These are phyloP conservation scores for Juncus inflexus DNA, from an alignment of 176 grass and related monocot species.

Conservation along the genomic window DNA sequence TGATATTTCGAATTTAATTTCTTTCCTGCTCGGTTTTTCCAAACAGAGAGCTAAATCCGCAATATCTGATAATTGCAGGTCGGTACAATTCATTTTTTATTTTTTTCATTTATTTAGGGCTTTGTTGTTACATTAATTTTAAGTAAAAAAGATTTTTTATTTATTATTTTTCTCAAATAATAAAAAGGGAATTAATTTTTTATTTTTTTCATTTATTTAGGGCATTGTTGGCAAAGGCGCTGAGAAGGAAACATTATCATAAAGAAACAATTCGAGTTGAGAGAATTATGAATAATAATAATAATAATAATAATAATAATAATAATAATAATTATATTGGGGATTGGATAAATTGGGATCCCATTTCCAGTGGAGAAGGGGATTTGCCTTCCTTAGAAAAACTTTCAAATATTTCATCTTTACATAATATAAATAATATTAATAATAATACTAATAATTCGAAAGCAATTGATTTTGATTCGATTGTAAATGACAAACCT, in stretches of 20 bases:
- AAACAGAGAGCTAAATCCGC: slow-evolving; percentile 63
- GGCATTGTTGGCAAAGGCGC: slow-evolving; percentile 47
- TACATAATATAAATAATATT: slow-evolving; percentile 6
- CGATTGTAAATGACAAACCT: slow-evolving; percentile 24
- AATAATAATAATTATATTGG: not conserved
- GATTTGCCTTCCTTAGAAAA: slow-evolving; percentile 37
- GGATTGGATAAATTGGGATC: slow-evolving; percentile 64
- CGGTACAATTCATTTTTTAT: not conserved
- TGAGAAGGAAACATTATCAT: slow-evolving; percentile 89
- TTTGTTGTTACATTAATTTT: too few relatives aligned
- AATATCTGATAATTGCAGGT: slow-evolving; percentile 70
- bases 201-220: slow-evolving; percentile 26
- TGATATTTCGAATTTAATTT: slow-evolving; percentile 60
- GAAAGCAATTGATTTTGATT: slow-evolving; percentile 34
- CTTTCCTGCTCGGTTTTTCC: slow-evolving; percentile 69
- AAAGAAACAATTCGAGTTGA: slow-evolving; percentile 76
- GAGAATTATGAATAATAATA: slow-evolving; percentile 47
- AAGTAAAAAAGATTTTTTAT: not conserved
- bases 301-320: not conserved
- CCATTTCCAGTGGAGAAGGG: slow-evolving; percentile 45
- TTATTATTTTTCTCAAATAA: slow-evolving; percentile 8
- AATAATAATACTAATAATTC: slow-evolving; percentile 17
- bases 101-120: not conserved
- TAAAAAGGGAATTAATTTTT: not conserved
- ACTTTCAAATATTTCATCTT: slow-evolving; percentile 38